Conservation (phyloP, 495 filamentous ascomycete species). For the Pseudevernia furfuracea region DNA sequence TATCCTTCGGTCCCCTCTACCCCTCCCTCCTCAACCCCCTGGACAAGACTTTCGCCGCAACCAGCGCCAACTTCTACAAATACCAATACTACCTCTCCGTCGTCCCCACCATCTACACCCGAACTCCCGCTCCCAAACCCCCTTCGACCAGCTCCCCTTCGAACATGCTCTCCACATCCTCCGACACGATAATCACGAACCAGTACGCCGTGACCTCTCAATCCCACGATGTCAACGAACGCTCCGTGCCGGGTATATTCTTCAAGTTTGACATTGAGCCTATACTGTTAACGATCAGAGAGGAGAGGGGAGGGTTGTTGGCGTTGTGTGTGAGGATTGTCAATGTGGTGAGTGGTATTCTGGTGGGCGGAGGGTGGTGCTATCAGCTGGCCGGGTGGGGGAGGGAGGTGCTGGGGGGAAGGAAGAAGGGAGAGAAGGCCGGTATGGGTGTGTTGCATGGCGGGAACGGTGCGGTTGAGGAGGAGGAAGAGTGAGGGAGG, state of each 20-base stretch:
- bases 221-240: conserved; percentile 57
- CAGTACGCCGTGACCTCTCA: conserved; percentile 96
- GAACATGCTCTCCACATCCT: conserved; percentile 20
- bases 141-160: not conserved
- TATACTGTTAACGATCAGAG: conserved; percentile 75
- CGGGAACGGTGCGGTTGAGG: conserved; percentile 26
- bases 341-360: conserved; percentile 56
- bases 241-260: conserved; percentile 80
- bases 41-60: conserved; percentile 76
- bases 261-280: conserved; percentile 99
- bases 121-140: conserved; percentile 30
- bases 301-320: conserved; percentile 68
- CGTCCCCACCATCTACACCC: conserved; percentile 89
- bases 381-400: conserved; percentile 56
- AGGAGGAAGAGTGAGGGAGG: conserved; percentile 20
- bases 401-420: conserved; percentile 35
- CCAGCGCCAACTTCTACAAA: conserved; percentile 76
- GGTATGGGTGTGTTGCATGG: conserved; percentile 49
- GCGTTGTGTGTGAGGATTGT: conserved; percentile 67
- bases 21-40: conserved; percentile 90
- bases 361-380: conserved; percentile 56
- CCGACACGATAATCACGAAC: conserved; percentile 73
- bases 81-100: conserved; percentile 98
- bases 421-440: conserved; percentile 45
- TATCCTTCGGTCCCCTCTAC: conserved; percentile 94